Percentiles rank a stretch among this genome's conserved stretches.
Conservation (phyloP, 192 early-diverging fungal genomes). For the Rhizoclosmatium globosum region DNA sequence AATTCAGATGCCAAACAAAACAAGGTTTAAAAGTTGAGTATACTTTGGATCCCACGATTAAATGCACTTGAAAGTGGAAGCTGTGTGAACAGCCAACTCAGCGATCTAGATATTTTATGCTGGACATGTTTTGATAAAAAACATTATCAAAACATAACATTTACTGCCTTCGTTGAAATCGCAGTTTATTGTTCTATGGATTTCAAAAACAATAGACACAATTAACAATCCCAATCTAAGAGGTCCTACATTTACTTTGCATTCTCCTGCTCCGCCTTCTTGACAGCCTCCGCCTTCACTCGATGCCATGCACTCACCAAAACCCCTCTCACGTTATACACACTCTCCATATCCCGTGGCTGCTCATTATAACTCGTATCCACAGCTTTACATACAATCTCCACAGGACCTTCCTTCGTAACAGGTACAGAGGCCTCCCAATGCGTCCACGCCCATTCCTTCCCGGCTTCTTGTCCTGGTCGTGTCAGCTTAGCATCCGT, state of each 20-base stretch:
- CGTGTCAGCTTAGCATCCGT: slow-evolving; percentile 55
- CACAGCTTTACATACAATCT: slow-evolving; percentile 84
- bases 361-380: slow-evolving; percentile 89
- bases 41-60: too few species aligned
- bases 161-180: too few species aligned
- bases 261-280: not conserved
- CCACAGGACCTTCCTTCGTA: slow-evolving; percentile 42
- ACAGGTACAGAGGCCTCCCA: slow-evolving; percentile 74
- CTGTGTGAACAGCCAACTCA: too few species aligned
- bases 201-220: too few species aligned
- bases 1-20: too few species aligned
- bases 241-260: too few species aligned
- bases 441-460: slow-evolving; percentile 84
- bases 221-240: too few species aligned
- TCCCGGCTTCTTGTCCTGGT: slow-evolving; percentile 31
- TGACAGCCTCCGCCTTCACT: slow-evolving; percentile 35
- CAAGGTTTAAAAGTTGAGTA: too few species aligned
- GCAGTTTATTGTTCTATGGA: not conserved
- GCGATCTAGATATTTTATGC: too few species aligned
- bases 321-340: slow-evolving; percentile 60
- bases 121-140: too few species aligned
- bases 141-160: too few species aligned
- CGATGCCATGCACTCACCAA: slow-evolving; percentile 57
- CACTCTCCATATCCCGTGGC: slow-evolving; percentile 63
- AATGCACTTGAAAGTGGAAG: too few species aligned